phyloP scores from a whole-genome alignment of 306 rosid genomes.

The Citrullus colocynthis region DNA sequence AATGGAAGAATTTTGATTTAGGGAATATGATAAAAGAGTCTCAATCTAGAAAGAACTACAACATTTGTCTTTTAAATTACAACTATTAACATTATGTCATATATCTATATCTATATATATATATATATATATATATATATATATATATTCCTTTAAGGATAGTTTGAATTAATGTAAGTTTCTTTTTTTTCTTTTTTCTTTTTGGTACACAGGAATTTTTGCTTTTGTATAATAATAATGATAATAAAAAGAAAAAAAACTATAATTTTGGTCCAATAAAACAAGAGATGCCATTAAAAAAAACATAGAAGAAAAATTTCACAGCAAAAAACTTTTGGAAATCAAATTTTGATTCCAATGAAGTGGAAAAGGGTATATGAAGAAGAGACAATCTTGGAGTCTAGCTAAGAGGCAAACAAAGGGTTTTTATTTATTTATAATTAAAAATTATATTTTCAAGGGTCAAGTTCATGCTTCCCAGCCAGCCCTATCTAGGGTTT shows the following conservation, averaged over 20 bases:
- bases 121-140: not conserved
- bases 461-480: not conserved
- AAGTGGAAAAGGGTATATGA: constrained; percentile 1
- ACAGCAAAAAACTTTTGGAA: not conserved
- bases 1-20: not conserved
- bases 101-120: not conserved
- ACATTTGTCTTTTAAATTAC: not conserved
- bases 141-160: not conserved
- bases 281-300: not conserved
- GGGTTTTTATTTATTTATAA: not conserved
- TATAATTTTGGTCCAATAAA: not conserved
- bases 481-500: not conserved
- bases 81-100: not conserved
- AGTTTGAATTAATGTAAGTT: not conserved
- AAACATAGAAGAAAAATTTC: not conserved
- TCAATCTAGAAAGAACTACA: not conserved
- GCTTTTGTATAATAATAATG: not conserved
- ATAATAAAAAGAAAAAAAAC: not conserved
- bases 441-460: too few relatives aligned
- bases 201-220: not conserved
- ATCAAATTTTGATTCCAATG: not conserved
- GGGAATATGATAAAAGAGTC: not conserved
- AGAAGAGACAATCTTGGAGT: constrained; percentile 1
- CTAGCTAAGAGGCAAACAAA: not conserved
- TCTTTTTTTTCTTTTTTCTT: not conserved